These are phyloP conservation scores for Penicillium tannophilum DNA, from an alignment of 495 filamentous ascomycete species.

Conservation along the genomic window DNA sequence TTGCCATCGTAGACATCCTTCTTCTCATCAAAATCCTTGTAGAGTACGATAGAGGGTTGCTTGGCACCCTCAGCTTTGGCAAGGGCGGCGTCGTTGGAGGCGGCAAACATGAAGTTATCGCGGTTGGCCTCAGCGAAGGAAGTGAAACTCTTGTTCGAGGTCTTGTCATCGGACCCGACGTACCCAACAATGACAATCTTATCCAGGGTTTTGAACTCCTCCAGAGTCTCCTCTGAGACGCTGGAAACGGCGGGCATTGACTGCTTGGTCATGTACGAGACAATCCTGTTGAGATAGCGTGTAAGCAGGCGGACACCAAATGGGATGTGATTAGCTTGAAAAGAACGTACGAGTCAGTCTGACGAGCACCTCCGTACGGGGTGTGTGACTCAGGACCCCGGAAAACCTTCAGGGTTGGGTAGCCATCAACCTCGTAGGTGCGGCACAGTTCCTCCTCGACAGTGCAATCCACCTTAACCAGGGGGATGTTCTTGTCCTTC, in stretches of 20 bases:
- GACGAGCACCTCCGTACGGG: slow-evolving; percentile 86
- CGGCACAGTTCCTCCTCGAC: slow-evolving; percentile 90
- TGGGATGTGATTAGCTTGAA: neutral
- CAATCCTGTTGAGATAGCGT: slow-evolving; percentile 59
- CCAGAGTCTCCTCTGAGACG: slow-evolving; percentile 75
- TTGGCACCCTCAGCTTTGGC: slow-evolving; percentile 89
- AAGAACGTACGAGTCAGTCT: slow-evolving; percentile 78
- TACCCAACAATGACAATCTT: slow-evolving; percentile 95
- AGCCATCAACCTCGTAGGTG: slow-evolving; percentile 88
- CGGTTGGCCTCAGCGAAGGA: slow-evolving; percentile 79
- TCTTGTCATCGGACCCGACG: slow-evolving; percentile 81
- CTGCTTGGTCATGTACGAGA: slow-evolving; percentile 99
- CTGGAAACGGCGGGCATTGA: slow-evolving; percentile 87
- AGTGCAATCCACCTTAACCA: slow-evolving; percentile 97
- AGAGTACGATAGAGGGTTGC: slow-evolving; percentile 85
- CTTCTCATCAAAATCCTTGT: slow-evolving; percentile 98
- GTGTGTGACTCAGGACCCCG: slow-evolving; percentile 81
- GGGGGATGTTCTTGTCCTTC: slow-evolving; percentile 90
- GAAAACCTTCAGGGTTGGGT: slow-evolving; percentile 99
- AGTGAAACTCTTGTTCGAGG: slow-evolving; percentile 77
- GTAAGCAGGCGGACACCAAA: slow-evolving; percentile 27
- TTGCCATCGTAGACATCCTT: slow-evolving; percentile 80
- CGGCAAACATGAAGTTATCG: slow-evolving; percentile 90
- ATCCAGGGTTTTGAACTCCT: slow-evolving; percentile 96
- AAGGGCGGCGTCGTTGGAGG: slow-evolving; percentile 76